These are phyloP conservation scores for Larix kaempferi DNA, from an alignment of 75 land plant genomes.

Conservation along the genomic window DNA sequence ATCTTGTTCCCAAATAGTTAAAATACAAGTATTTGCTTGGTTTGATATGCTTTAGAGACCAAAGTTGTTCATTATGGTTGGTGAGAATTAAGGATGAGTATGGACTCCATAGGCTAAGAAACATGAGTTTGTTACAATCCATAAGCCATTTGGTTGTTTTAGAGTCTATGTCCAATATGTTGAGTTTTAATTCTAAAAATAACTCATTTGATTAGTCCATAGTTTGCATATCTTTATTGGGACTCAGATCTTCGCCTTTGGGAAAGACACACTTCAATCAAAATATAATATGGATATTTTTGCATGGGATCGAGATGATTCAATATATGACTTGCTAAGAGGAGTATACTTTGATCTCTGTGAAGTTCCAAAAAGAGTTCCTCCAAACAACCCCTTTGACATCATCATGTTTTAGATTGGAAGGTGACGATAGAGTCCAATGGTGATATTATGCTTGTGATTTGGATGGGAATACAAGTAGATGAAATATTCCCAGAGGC, in stretches of 20 bases:
- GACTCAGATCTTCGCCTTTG: conserved; percentile 77
- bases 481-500: conserved; percentile 78
- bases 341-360: conserved; percentile 67
- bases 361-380: conserved; percentile 65
- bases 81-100: not conserved
- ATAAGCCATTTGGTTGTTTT: not conserved
- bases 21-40: not conserved
- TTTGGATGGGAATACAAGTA: conserved; percentile 87
- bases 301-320: conserved; percentile 56
- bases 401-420: conserved; percentile 79
- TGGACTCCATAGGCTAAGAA: not conserved
- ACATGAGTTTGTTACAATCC: not conserved
- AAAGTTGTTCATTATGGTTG: not conserved
- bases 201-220: conserved; percentile 44
- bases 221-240: conserved; percentile 55
- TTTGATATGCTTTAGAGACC: not conserved
- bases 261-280: conserved; percentile 41
- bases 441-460: conserved; percentile 81
- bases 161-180: too few species aligned
- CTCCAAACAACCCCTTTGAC: conserved; percentile 84
- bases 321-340: conserved; percentile 49
- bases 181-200: not conserved
- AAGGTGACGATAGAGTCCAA: conserved; percentile 38
- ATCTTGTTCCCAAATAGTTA: not conserved
- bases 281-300: conserved; percentile 58